Evolutionary conservation across 2,329 filamentous ascomycete genomes (phyloP), one percentile per base, ranked within the genome.

Genomic region (Pseudocercospora musae): DNA sequence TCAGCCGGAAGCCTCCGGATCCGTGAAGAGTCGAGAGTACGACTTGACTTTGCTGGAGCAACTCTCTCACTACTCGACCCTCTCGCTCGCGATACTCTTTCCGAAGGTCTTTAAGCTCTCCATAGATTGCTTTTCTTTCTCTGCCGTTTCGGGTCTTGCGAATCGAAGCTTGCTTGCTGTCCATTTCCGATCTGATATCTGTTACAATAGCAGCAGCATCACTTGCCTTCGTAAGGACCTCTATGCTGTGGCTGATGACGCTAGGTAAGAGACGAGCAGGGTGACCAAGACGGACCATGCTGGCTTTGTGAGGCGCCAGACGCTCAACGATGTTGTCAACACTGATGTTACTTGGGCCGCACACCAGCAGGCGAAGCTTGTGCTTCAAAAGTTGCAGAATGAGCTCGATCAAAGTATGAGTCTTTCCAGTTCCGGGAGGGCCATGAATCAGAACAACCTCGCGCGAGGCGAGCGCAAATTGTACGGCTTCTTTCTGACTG

Each of bases 301-400:
- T 89, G 1, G 97, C 83, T 71, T 92, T 92, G 75, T 93, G 90
- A 0, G 90, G 87, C 1, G 92, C 87, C 1, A 98, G 84, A 7
- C 95, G 87, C 77, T 99, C 95, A 8, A 97, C 93, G 62, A 99
- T 96, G 73, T 99, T 99, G 82, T 99, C 95, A 0, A 99, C 95
- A 0, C 92, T 95, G 69, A 99, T 93, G 74, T 99, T 99, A 29
- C 92, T 96, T 0, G 95, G 95, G 0, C 94, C 95, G 71, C 95
- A 98, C n/a, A 98, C 94, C 1, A 98, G 82, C 10, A 98, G 82
- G 1, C 92, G 86, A 58, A 88, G 83, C 33, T 87, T 84, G 23
- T 86, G 85, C 72, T 88, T 88, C 59, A 96, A 81, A 69, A 98
- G 80, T 73, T 99, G 95, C n/a, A 96, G 82, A 64, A 99, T 96